Evolutionary conservation across 2,329 filamentous ascomycete species (phyloP).

Genomic region (Hypoxylon sp.): DNA sequence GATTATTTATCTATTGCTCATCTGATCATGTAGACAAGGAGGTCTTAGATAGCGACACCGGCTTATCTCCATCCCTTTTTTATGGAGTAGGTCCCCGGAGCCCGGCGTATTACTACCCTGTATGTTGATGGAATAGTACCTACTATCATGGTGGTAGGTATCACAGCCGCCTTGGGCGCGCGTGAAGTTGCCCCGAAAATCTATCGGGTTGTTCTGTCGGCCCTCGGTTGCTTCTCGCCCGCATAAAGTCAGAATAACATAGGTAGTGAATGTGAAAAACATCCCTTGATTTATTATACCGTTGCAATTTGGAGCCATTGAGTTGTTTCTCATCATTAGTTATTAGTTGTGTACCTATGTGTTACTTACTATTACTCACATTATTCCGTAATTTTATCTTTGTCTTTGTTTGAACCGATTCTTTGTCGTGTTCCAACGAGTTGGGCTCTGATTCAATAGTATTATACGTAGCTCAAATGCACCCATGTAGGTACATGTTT

Average conservation of each 20-base stretch:
- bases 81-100: conserved; percentile 20
- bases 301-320: conserved; percentile 19
- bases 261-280: no score
- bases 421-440: conserved; percentile 5
- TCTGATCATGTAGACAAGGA: conserved; percentile 23
- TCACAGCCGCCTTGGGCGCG: conserved; percentile 24
- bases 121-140: no score
- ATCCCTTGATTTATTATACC: neutral
- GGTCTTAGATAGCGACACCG: conserved; percentile 24
- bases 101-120: conserved; percentile 17
- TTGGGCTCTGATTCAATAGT: no score
- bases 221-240: conserved; percentile 20
- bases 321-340: neutral
- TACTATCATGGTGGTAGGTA: conserved; percentile 15
- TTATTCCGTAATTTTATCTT: no score
- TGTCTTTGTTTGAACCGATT: conserved; percentile 2
- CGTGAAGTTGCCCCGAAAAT: conserved; percentile 31
- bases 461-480: no score
- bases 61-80: conserved; percentile 3
- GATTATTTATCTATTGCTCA: conserved; percentile 28
- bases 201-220: conserved; percentile 19
- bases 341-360: conserved; percentile 1
- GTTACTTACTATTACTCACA: no score
- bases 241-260: conserved; percentile 15
- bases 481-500: neutral